Evolutionary conservation across 495 filamentous ascomycete species (phyloP), one percentile per base, ranked within the genome.

Genomic region (Hypoxylon intermedium): DNA sequence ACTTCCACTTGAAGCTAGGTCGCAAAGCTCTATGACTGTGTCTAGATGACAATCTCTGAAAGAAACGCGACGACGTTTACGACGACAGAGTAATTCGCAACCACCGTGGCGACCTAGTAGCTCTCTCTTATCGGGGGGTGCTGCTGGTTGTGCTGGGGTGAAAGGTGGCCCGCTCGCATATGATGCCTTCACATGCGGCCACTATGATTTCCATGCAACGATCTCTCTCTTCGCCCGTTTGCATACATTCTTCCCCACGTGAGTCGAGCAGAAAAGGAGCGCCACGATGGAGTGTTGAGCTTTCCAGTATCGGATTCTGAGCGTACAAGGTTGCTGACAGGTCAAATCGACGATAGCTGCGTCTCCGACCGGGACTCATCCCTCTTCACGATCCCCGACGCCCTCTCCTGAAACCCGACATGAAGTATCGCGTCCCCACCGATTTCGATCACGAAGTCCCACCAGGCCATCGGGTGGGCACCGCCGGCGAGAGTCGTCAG

Each of bases 161-260:
- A 65, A 51, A 52, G n/a, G 37, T 21, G 52, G 56, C 47, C 51
- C 47, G 48, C 52, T 52, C 34, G 18, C 40, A 38, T 43, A 58
- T 20, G 45, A 58, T 20, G 45, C 34, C 23, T 40, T 60, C 46
- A 50, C 48, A 78, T 76, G 78, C 75, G 70, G 68, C 72, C 74
- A 79, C 65, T 74, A 82, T 82, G 78, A 78, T 79, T 70, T 78
- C 79, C 69, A 82, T 82, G 78, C 78, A 82, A 71, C 78, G 78
- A 58, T 80, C 78, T 48, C 76, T 79, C 50, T 79, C 78, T 20
- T 80, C 79, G 64, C 78, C 79, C 60, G 78, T 78, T 71, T 75
- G 75, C 65, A 72, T 79, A 59, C 77, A 78, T 65, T 74, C 77
- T 58, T 77, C 79, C 63, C 71, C 75, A 68, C 74, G 79, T 81